Conservation (phyloP, 192 early-diverging fungal genomes). For the Gigaspora rosea region DNA sequence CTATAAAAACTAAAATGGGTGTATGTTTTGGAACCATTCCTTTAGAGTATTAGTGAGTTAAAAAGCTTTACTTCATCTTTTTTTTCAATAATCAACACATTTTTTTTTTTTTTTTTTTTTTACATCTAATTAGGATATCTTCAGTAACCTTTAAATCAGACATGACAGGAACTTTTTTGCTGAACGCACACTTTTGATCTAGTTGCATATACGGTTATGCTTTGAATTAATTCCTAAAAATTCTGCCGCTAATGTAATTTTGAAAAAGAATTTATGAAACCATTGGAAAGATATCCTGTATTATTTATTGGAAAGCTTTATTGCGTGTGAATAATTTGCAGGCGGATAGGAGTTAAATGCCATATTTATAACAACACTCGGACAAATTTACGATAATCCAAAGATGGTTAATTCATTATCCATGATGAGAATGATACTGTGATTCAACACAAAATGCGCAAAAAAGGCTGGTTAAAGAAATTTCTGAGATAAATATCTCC, state of each 20-base stretch:
- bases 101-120: background rate
- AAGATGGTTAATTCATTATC: background rate
- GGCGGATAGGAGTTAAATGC: conserved; percentile 47
- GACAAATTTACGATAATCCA: conserved; percentile 19
- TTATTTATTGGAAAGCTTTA: conserved; percentile 78
- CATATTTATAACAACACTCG: conserved; percentile 31
- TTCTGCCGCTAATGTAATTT: conserved; percentile 55
- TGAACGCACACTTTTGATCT: conserved; percentile 68
- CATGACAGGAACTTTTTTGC: conserved; percentile 60
- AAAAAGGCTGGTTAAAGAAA: no score
- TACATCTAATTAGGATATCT: conserved; percentile 15
- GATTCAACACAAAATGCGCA: no score
- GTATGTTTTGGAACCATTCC: conserved; percentile 27
- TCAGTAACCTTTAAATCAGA: conserved; percentile 13
- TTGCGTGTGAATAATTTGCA: conserved; percentile 65
- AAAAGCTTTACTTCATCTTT: background rate
- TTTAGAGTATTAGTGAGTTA: conserved; percentile 17
- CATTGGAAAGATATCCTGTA: conserved; percentile 58
- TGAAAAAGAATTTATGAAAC: conserved; percentile 57
- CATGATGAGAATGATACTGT: no score
- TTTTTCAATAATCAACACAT: no score
- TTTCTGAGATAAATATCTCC: no score
- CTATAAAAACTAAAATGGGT: conserved; percentile 26
- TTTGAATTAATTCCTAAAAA: conserved; percentile 21
- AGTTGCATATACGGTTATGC: conserved; percentile 71